A percentile compares a stretch with the other conserved stretches of the same genome.
These are phyloP conservation scores for Canna indica DNA, from an alignment of 176 grass and related monocot genomes.

Conservation along the genomic window DNA sequence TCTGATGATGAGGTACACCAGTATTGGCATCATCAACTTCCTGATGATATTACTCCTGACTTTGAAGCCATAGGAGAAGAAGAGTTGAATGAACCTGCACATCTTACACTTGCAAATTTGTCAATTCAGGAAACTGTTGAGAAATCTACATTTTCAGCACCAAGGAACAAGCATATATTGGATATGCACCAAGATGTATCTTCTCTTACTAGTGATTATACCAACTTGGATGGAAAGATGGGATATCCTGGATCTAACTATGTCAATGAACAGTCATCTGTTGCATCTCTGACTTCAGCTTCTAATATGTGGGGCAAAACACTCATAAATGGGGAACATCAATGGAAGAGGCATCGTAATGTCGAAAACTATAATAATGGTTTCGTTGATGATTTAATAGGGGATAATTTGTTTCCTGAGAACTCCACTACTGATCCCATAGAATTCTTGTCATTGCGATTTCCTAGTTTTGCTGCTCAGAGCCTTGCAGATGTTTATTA, in stretches of 20 bases:
- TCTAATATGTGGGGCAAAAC: conserved; percentile 51
- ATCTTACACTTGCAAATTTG: conserved; percentile 55
- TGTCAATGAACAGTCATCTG: conserved; percentile 35
- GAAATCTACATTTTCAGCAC: conserved; percentile 41
- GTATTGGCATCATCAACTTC: conserved; percentile 83
- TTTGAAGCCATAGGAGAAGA: conserved; percentile 62
- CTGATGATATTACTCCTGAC: conserved; percentile 93
- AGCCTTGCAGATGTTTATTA: conserved; percentile 53
- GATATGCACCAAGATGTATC: conserved; percentile 41
- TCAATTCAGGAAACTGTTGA: conserved; percentile 58
- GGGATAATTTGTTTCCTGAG: conserved; percentile 29
- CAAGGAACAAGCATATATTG: conserved; percentile 32
- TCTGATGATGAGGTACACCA: conserved; percentile 87
- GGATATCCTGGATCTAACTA: conserved; percentile 34
- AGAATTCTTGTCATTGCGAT: conserved; percentile 40
- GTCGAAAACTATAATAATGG: conserved; percentile 53
- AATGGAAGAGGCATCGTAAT: conserved; percentile 37
- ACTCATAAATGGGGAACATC: conserved; percentile 42
- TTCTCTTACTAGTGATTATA: conserved; percentile 34
- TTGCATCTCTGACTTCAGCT: conserved; percentile 38
- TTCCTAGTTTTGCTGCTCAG: conserved; percentile 52
- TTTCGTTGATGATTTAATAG: conserved; percentile 28
- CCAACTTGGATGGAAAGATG: conserved; percentile 27
- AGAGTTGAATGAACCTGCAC: conserved; percentile 45
- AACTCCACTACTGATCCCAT: conserved; percentile 27